phyloP scores from a whole-genome alignment of 2,329 filamentous ascomycete genomes.

The Pyrenophora graminea region DNA sequence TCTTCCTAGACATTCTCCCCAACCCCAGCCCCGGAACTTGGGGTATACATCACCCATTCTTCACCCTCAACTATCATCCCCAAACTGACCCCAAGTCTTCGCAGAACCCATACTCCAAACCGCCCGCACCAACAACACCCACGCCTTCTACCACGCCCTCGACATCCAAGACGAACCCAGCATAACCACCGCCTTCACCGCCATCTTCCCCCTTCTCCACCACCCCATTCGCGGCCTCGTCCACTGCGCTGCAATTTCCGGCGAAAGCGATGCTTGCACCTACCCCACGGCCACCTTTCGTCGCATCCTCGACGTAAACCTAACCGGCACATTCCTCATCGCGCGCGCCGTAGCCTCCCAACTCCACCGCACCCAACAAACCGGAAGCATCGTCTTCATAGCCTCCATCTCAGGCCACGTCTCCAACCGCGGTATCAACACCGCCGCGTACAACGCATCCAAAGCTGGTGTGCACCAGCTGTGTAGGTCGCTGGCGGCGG shows the following conservation, averaged over 20 bases:
- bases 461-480: conserved; percentile 61
- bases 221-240: conserved; percentile 33
- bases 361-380: conserved; percentile 35
- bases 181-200: conserved; percentile 17
- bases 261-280: conserved; percentile 38
- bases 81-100: background rate
- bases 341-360: conserved; percentile 40
- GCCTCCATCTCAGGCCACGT: conserved; percentile 46
- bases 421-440: conserved; percentile 47
- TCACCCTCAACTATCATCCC: too few relatives aligned
- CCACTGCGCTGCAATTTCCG: conserved; percentile 36
- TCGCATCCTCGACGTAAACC: conserved; percentile 45
- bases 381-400: conserved; percentile 46
- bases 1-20: conserved; percentile 23
- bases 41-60: conserved; percentile 6
- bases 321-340: conserved; percentile 44
- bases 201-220: conserved; percentile 13
- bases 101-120: background rate
- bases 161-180: conserved; percentile 29
- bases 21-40: conserved; percentile 8
- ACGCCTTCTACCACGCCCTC: conserved; percentile 22
- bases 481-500: conserved; percentile 56
- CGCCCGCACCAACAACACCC: conserved; percentile 12
- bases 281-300: conserved; percentile 42
- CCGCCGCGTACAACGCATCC: conserved; percentile 57